Evolutionary conservation across 2,329 filamentous ascomycete species (phyloP).

Genomic region (Pseudocercospora macadamiae): DNA sequence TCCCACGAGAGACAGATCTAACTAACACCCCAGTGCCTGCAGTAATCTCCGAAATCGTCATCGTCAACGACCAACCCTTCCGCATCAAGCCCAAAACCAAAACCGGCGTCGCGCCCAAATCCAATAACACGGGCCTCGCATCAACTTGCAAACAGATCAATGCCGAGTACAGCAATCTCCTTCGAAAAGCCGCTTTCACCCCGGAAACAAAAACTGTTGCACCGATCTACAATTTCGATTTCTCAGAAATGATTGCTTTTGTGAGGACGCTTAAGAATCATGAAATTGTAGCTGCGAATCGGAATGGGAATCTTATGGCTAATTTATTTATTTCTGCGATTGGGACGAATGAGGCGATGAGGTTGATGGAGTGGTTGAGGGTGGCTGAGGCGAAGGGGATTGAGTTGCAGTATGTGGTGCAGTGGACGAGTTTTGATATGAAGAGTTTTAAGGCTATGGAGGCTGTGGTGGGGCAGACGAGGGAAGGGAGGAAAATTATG

Average conservation of each 20-base stretch:
- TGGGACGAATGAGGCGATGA: constrained; percentile 3
- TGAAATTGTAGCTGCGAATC: constrained; percentile 20
- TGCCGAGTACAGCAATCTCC: constrained; percentile 21
- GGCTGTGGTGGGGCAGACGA: constrained; percentile 9
- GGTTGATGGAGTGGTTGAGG: constrained; percentile 19
- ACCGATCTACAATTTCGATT: constrained; percentile 25
- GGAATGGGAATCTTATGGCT: constrained; percentile 20
- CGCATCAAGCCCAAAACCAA: constrained; percentile 12
- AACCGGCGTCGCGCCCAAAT: constrained; percentile 2
- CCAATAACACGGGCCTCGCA: constrained; percentile 10
- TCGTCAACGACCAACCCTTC: constrained; percentile 24
- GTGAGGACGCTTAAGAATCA: constrained; percentile 16
- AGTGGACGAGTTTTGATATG: constrained; percentile 22
- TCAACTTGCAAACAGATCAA: constrained; percentile 22
- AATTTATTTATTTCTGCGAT: constrained; percentile 15
- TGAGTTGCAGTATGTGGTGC: constrained; percentile 20
- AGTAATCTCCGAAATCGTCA: constrained; percentile 25
- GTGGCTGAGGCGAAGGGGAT: constrained; percentile 13
- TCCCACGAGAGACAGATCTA: not conserved
- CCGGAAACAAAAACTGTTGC: constrained; percentile 18
- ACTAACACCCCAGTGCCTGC: constrained; percentile 5
- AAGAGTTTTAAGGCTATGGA: constrained; percentile 14
- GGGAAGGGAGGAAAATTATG: constrained; percentile 25
- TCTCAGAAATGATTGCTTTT: constrained; percentile 20
- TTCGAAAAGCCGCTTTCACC: constrained; percentile 24